Conservation (phyloP, 2,329 filamentous ascomycete species). For the Albophoma yamanashiensis region DNA sequence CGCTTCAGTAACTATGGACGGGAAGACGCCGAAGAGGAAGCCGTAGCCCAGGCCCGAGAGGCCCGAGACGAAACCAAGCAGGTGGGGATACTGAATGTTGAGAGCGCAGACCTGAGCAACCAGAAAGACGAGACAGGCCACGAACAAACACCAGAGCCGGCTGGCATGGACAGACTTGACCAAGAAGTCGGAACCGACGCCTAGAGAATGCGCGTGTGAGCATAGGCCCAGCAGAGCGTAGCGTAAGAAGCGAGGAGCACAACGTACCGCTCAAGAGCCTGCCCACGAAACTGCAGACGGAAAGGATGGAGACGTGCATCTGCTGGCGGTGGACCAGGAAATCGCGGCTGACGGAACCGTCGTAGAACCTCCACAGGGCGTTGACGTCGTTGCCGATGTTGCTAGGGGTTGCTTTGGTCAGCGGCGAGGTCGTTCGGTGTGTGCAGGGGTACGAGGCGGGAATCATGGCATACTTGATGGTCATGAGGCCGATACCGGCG, state of each 20-base stretch:
- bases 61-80: slow-evolving; percentile 67
- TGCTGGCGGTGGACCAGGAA: slow-evolving; percentile 77
- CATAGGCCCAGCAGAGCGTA: not conserved
- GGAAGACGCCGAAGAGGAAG: slow-evolving; percentile 87
- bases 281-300: slow-evolving; percentile 74
- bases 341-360: slow-evolving; percentile 57
- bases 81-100: slow-evolving; percentile 63
- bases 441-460: not conserved
- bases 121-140: slow-evolving; percentile 68
- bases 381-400: slow-evolving; percentile 90
- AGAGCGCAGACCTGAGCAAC: slow-evolving; percentile 69
- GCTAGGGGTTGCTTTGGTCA: slow-evolving; percentile 31
- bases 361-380: slow-evolving; percentile 80
- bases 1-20: slow-evolving; percentile 77
- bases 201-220: slow-evolving; percentile 22
- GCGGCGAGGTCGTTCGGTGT: not conserved
- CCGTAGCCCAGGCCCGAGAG: slow-evolving; percentile 86
- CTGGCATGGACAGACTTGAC: slow-evolving; percentile 72
- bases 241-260: too few relatives aligned
- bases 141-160: slow-evolving; percentile 82
- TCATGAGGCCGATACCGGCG: slow-evolving; percentile 92
- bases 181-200: slow-evolving; percentile 83
- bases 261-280: slow-evolving; percentile 64
- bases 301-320: slow-evolving; percentile 91
- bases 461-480: slow-evolving; percentile 69